Evolutionary conservation across 345 rosid species (phyloP).

Genomic region (Moringa oleifera): DNA sequence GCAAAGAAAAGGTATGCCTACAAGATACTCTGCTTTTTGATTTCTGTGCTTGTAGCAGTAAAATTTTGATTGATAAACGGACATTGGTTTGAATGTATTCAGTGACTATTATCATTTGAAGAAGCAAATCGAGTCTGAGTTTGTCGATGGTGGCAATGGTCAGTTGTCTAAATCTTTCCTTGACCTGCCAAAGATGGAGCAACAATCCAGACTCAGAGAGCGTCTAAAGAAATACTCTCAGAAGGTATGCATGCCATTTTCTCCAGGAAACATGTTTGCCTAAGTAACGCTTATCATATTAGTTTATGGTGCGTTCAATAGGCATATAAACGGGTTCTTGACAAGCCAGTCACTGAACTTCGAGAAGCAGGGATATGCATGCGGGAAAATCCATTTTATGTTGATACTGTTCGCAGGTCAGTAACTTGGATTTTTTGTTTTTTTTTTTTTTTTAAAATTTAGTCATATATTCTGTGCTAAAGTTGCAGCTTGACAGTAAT

Average conservation of each 20-base stretch:
- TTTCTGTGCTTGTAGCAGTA: constrained; percentile 14
- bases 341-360: constrained; percentile 88
- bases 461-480: not conserved
- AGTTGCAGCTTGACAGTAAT: not conserved
- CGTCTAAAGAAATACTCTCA: constrained; percentile 85
- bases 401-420: constrained; percentile 94
- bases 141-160: constrained; percentile 53
- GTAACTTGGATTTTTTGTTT: constrained; percentile 13
- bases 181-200: constrained; percentile 82
- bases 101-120: constrained; percentile 92
- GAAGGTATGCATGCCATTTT: constrained; percentile 44
- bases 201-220: constrained; percentile 72
- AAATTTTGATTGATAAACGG: constrained; percentile 16
- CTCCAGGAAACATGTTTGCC: constrained; percentile 13
- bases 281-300: constrained; percentile 16
- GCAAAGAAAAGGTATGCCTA: constrained; percentile 77
- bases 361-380: constrained; percentile 99
- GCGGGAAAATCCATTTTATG: constrained; percentile 94
- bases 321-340: constrained; percentile 83
- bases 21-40: not conserved
- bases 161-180: constrained; percentile 70
- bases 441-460: no score
- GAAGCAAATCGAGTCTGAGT: constrained; percentile 92
- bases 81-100: constrained; percentile 25
- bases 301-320: constrained; percentile 23